phyloP scores from a whole-genome alignment of 306 rosid species.

The Morella rubra region DNA sequence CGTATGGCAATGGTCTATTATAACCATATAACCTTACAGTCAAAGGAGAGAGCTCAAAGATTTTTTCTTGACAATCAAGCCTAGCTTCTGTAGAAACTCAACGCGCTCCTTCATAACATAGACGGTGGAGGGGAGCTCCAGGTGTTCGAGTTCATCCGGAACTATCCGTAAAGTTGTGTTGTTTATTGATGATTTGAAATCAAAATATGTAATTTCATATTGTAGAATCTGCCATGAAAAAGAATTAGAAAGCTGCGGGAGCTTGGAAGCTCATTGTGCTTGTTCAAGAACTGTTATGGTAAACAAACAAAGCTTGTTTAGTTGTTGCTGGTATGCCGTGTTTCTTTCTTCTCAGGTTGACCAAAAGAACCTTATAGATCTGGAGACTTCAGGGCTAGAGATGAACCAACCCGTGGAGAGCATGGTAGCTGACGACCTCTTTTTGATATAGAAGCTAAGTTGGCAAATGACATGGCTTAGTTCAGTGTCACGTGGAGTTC shows the following conservation, averaged over 20 bases:
- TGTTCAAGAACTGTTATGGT: conserved; percentile 97
- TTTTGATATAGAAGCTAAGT: no score
- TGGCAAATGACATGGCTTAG: no score
- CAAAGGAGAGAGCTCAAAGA: conserved; percentile 24
- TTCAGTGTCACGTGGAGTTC: no score
- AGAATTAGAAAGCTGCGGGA: conserved; percentile 55
- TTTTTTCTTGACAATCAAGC: no score
- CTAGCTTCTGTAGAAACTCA: conserved; percentile 78
- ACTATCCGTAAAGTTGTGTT: conserved; percentile 70
- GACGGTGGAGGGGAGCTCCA: conserved; percentile 83
- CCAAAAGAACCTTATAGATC: conserved; percentile 55
- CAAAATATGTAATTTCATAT: conserved; percentile 37
- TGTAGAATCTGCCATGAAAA: conserved; percentile 97
- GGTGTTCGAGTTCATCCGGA: conserved; percentile 73
- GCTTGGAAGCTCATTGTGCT: conserved; percentile 90
- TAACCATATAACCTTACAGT: no score
- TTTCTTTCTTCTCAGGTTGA: not conserved
- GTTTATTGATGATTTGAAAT: conserved; percentile 59
- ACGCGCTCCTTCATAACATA: conserved; percentile 84
- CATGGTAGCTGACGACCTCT: no score
- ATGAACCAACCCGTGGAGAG: no score
- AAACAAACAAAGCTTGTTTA: not conserved
- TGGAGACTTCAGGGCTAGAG: conserved; percentile 8
- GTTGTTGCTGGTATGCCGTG: not conserved
- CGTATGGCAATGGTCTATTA: no score